Base-by-base conservation (phyloP, 306 rosid genomes). In the Ceratonia siliqua region DNA sequence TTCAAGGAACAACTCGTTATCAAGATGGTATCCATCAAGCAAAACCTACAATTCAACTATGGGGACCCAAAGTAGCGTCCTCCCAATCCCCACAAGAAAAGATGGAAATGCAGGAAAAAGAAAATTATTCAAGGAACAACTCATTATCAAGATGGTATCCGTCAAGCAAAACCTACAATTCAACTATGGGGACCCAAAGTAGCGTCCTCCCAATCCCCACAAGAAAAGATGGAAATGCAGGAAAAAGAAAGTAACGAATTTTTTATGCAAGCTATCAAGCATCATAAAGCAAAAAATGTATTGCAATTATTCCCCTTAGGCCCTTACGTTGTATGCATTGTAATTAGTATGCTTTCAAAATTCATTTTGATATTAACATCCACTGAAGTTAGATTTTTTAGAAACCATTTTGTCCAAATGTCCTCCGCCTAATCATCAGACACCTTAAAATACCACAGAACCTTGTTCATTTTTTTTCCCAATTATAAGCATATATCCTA, bases 271-370 rank as follows among this genome's bases (percentile, higher is more conserved):
- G 53, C 32, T 17, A 68, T 61, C 24, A 24, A 48, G 73, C 22
- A 59, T 57, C 68, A 66, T 10, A 68, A 50, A 58, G 41, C 58
- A 18, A 36, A 49, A 68, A 38, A 59, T 38, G 38, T 18, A 73
- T 35, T 49, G 50, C 33, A 67, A 20, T 10, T 12, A 36, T 45
- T 45, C 12, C 53, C 17, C 14, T 14, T 5, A 32, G 62, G 15
- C 46, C 8, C 27, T 28, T 62, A 38, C 41, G 30, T 79, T 21
- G 59, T 50, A 2, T 28, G 32, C 42, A 72, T 53, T 64, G 30
- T 52, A 56, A 27, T 28, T 62, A 55, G 6, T 35, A 59, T 42
- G 33, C 45, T 80, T 21, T 21, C 21, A 61, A 56, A 55, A 73
- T 66, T 20, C 13, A 27, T 66, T 24, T 42, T 54, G 33, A 25